Evolutionary conservation across 1,139 yeast genomes (phyloP), one percentile per base, ranked within the genome.

Genomic region (Debaryomycetaceae sp.): DNA sequence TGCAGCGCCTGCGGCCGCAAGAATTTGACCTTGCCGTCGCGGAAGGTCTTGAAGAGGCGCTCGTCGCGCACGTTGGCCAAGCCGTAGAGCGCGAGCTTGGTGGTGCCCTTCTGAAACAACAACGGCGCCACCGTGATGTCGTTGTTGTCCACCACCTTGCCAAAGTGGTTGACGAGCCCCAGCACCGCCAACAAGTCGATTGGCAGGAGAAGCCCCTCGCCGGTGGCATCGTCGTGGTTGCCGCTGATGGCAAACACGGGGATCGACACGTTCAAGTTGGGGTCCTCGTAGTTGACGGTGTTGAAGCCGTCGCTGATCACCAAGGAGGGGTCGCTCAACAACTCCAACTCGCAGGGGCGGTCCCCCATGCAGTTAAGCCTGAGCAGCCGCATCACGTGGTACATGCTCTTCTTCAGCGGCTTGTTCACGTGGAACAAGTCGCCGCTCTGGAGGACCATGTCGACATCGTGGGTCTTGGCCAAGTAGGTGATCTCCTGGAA

Each of bases 191-290:
- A 59, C 3, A 93, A 61, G 53, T 91, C 98, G 64, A 91, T 65
- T 0, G 98, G 96, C 41, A 89, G 80, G n/a, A 91, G 61, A 37
- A 86, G 60, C 3, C 83, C 83, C 31, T 79, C 84, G 0, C 98
- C 98, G 0, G 96, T 84, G 1, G 96, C 88, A 57, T 91, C 98
- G 54, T 91, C 99, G 53, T 91, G 99, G 48, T 91, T 91, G 3
- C 99, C 99, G 35, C 91, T 79, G 7, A 93, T 91, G 8, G 93
- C 93, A 65, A 91, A 88, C 14, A 91, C 75, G 0, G 99, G 99
- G n/a, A 88, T 74, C 0, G 94, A 78, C 2, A 91, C 80, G 53
- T 91, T 91, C 37, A 86, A 58, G 53, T 91, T 86, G 3, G 89
- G 88, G 51, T 91, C 97, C 47, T 85, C 94, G 51, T 85, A 91